Percentiles rank a stretch among this genome's conserved stretches.
Evolutionary conservation across 805 yeast species (phyloP).

Genomic region (Vanderwaltozyma yarrowii): DNA sequence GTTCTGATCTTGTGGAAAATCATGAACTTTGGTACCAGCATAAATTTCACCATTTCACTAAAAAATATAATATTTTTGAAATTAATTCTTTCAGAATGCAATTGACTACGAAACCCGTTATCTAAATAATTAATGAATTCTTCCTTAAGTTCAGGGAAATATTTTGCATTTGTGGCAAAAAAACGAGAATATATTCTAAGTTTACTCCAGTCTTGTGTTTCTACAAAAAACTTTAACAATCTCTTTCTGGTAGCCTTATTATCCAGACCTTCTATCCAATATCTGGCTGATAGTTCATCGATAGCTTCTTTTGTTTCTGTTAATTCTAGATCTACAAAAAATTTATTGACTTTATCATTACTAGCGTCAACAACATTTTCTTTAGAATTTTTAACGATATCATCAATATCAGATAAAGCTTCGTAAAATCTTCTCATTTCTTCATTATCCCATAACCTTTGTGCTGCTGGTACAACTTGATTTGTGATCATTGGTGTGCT

Average conservation of each 20-base stretch:
- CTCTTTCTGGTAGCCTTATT: constrained; percentile 66
- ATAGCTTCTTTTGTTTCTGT: constrained; percentile 39
- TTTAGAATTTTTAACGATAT: constrained; percentile 23
- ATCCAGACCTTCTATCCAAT: constrained; percentile 42
- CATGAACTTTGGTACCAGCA: constrained; percentile 57
- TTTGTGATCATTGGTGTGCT: constrained; percentile 20
- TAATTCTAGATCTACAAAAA: constrained; percentile 35
- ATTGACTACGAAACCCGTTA: constrained; percentile 48
- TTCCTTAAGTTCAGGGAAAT: constrained; percentile 40
- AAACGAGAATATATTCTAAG: constrained; percentile 53
- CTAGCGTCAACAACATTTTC: constrained; percentile 10
- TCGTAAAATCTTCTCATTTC: constrained; percentile 59
- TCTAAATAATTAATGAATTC: constrained; percentile 49
- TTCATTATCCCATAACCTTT: constrained; percentile 51
- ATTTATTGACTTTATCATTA: constrained; percentile 34
- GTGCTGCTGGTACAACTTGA: constrained; percentile 11
- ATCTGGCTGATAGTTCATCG: constrained; percentile 38
- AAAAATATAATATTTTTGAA: constrained; percentile 53
- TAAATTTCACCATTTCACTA: constrained; percentile 68
- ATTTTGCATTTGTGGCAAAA: constrained; percentile 45
- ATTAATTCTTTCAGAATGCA: constrained; percentile 42
- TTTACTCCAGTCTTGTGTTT: constrained; percentile 36
- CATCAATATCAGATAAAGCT: constrained; percentile 35
- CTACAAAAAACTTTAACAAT: constrained; percentile 45
- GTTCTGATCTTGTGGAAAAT: constrained; percentile 63